phyloP scores from a whole-genome alignment of 331 rosid species.

The Cydonia oblonga region DNA sequence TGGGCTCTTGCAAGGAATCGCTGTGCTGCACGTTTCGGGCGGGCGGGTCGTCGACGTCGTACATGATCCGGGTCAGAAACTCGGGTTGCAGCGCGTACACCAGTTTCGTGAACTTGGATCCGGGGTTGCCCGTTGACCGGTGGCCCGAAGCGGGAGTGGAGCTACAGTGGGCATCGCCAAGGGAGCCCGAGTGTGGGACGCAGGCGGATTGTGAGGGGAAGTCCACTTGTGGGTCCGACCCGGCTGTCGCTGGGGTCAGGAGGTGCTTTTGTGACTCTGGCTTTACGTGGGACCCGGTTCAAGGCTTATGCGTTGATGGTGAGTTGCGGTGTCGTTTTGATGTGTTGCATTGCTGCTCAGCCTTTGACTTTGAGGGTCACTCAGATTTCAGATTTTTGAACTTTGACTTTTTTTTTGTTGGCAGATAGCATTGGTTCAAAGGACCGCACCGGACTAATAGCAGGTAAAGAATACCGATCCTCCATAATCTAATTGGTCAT shows the following conservation, averaged over 20 bases:
- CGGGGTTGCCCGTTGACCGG: slow-evolving; percentile 15
- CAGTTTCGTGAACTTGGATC: slow-evolving; percentile 56
- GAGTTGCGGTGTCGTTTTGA: slow-evolving; percentile 7
- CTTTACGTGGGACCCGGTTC: slow-evolving; percentile 49
- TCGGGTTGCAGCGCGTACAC: slow-evolving; percentile 71
- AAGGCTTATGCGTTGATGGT: slow-evolving; percentile 47
- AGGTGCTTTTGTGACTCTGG: slow-evolving; percentile 50
- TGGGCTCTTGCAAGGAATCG: slow-evolving; percentile 16
- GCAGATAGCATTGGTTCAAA: slow-evolving; percentile 24
- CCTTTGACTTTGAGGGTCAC: neutral
- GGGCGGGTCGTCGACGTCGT: slow-evolving; percentile 68
- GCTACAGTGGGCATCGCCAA: slow-evolving; percentile 59
- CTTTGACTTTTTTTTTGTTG: neutral
- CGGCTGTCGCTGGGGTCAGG: slow-evolving; percentile 10
- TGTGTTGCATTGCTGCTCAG: neutral
- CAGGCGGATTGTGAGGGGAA: slow-evolving; percentile 45
- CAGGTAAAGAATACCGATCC: slow-evolving; percentile 23
- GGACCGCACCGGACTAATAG: slow-evolving; percentile 38
- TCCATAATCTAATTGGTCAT: neutral
- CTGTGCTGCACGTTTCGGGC: slow-evolving; percentile 57
- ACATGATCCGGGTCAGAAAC: slow-evolving; percentile 48
- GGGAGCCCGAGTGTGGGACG: slow-evolving; percentile 44
- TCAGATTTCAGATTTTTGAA: neutral
- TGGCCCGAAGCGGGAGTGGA: slow-evolving; percentile 74
- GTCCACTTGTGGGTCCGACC: slow-evolving; percentile 51